Conservation (phyloP, 2,329 filamentous ascomycete species). For the Ophiostoma piceae region DNA sequence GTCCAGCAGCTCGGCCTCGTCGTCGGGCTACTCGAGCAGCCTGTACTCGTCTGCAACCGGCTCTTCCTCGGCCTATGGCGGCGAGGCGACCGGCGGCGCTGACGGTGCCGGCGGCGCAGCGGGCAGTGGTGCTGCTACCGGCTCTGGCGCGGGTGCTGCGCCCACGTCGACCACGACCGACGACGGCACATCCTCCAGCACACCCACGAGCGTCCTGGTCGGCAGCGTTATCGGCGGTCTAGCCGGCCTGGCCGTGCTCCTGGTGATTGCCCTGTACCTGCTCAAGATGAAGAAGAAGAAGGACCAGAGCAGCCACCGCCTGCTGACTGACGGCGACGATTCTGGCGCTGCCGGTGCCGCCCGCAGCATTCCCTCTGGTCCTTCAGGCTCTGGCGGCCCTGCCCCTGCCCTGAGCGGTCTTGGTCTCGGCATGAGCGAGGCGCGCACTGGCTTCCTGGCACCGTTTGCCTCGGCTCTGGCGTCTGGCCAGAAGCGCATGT, state of each 20-base stretch:
- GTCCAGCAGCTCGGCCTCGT: slow-evolving; percentile 17
- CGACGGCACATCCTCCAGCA: slow-evolving; percentile 26
- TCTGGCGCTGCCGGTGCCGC: slow-evolving; percentile 28
- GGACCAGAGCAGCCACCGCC: slow-evolving; percentile 36
- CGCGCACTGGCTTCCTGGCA: slow-evolving; percentile 43
- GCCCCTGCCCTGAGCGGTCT: slow-evolving; percentile 14
- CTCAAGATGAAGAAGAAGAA: slow-evolving; percentile 49
- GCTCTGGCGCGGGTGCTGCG: slow-evolving; percentile 27
- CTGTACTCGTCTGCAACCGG: slow-evolving; percentile 15
- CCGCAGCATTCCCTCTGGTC: slow-evolving; percentile 25
- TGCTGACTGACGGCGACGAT: slow-evolving; percentile 40
- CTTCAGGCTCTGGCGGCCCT: neutral
- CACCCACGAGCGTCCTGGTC: slow-evolving; percentile 41
- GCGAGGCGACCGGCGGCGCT: slow-evolving; percentile 20
- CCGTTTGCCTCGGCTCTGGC: slow-evolving; percentile 47
- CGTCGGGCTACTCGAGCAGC: slow-evolving; percentile 23
- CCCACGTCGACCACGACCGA: slow-evolving; percentile 28
- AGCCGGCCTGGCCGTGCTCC: slow-evolving; percentile 53
- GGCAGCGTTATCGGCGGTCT: slow-evolving; percentile 55
- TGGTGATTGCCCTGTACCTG: slow-evolving; percentile 49
- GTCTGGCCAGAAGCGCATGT: slow-evolving; percentile 38
- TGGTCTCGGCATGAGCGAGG: slow-evolving; percentile 42
- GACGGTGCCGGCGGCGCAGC: slow-evolving; percentile 28
- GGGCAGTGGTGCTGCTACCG: slow-evolving; percentile 28
- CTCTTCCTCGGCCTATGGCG: slow-evolving; percentile 22